Evolutionary conservation across 352 stramenopile genomes (phyloP), one percentile per base, ranked within the genome.

Genomic region (Phytophthora pisi): DNA sequence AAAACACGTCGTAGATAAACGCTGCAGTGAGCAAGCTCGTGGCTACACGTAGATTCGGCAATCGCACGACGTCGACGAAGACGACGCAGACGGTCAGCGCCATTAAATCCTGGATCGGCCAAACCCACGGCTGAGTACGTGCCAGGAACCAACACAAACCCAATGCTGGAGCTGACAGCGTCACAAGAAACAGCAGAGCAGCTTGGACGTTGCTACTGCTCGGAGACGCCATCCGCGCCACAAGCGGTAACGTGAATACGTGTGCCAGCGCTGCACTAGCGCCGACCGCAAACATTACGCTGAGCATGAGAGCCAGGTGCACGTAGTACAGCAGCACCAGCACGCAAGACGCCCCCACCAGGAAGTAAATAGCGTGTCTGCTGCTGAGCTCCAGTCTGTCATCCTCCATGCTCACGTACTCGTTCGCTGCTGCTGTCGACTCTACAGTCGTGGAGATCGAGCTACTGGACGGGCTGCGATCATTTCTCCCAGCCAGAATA

Each of bases 1-100:
- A 98, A 70, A 98, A 98, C 28, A 98, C 92, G 70, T 98, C 93
- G 73, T 98, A 98, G 51, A 95, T 78, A 70, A 98, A 97, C 1
- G 93, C 92, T 15, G 92, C 82, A 23, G 78, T 80, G 30, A 98
- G 76, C 16, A 98, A 67, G n/a, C 87, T 78, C 1, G 83, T 81
- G 10, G 88, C 92, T 6, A 98, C 91, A 49, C 82, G 77, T 23
- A 98, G 84, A 42, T 74, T 87, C 13, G 77, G 77, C 5, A 90
- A 42, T 46, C 94, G 90, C 18, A 98, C 92, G 13, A 92, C 80
- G 40, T 88, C 79, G 47, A 98, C 77, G 61, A 97, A 96, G 2
- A 95, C 77, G 26, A 97, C 83, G 73, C 90, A 97, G 69, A 98
- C 86, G 57, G 86, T 92, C 24, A 91, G 52, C 15, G 91, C 93